Conservation (phyloP, 2,329 filamentous ascomycete species). For the Neoarthrinium moseri region DNA sequence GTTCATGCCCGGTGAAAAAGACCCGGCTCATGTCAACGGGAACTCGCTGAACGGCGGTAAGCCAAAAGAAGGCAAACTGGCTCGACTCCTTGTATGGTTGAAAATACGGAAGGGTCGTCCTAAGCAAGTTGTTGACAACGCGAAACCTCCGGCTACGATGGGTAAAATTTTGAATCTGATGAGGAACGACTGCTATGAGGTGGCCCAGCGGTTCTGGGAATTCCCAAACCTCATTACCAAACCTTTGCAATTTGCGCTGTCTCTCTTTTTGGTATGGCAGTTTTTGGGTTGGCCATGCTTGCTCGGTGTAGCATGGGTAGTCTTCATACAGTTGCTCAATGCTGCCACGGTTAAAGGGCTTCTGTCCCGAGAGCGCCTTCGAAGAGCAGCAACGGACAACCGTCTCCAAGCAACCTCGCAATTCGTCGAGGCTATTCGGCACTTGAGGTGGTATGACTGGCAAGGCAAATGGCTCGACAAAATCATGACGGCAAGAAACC, state of each 20-base stretch:
- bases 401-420: conserved; percentile 80
- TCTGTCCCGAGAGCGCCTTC: conserved; percentile 66
- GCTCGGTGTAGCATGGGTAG: conserved; percentile 67
- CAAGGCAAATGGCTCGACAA: conserved; percentile 70
- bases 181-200: conserved; percentile 78
- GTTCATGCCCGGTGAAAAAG: conserved; percentile 31
- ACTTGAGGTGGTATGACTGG: conserved; percentile 81
- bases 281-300: conserved; percentile 80
- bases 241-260: conserved; percentile 73
- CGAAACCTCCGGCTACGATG: conserved; percentile 68
- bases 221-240: conserved; percentile 73
- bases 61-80: conserved; percentile 21
- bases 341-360: conserved; percentile 64
- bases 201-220: conserved; percentile 86
- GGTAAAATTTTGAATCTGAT: conserved; percentile 90
- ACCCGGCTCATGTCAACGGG: conserved; percentile 15
- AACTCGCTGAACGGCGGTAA: conserved; percentile 17
- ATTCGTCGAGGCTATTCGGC: conserved; percentile 82
- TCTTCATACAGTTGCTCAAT: conserved; percentile 69
- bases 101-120: conserved; percentile 17
- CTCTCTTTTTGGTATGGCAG: conserved; percentile 70
- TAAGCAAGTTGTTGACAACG: conserved; percentile 22
- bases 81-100: conserved; percentile 25
- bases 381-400: conserved; percentile 72
- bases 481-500: conserved; percentile 66